Evolutionary conservation across 2,329 filamentous ascomycete genomes (phyloP).

Genomic region (Colletotrichum camelliae): DNA sequence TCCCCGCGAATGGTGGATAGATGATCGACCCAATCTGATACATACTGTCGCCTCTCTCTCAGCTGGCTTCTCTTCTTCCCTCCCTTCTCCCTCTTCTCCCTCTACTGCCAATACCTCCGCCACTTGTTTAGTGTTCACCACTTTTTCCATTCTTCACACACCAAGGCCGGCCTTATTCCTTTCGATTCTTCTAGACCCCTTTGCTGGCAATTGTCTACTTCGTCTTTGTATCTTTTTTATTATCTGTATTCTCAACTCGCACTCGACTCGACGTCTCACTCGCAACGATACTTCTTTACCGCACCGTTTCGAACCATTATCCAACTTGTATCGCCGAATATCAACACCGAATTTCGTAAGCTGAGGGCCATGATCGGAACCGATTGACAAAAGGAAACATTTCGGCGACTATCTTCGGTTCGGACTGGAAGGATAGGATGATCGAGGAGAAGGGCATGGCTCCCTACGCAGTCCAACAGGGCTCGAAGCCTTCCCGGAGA

Average conservation of each 20-base stretch:
- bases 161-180: constrained; percentile 23
- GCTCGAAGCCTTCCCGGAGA: not conserved
- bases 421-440: constrained; percentile 18
- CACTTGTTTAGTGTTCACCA: constrained; percentile 12
- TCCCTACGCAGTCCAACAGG: constrained; percentile 6
- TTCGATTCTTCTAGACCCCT: constrained; percentile 18
- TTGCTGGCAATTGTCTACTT: constrained; percentile 20
- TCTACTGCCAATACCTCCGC: not conserved
- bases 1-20: constrained; percentile 20
- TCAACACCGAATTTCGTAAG: not conserved
- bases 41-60: constrained; percentile 24
- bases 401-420: constrained; percentile 15
- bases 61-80: not conserved
- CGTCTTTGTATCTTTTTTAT: not conserved
- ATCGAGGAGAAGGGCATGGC: constrained; percentile 11
- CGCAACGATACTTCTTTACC: not conserved
- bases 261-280: not conserved
- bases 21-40: constrained; percentile 25
- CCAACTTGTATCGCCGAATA: not conserved
- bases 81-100: constrained; percentile 12
- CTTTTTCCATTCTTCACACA: constrained; percentile 4
- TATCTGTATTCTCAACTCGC: not conserved
- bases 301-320: not conserved
- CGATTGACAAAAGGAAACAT: constrained; percentile 12
- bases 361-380: constrained; percentile 14